Conservation (phyloP, 2,329 filamentous ascomycete genomes). For the Colletotrichum somersetense region DNA sequence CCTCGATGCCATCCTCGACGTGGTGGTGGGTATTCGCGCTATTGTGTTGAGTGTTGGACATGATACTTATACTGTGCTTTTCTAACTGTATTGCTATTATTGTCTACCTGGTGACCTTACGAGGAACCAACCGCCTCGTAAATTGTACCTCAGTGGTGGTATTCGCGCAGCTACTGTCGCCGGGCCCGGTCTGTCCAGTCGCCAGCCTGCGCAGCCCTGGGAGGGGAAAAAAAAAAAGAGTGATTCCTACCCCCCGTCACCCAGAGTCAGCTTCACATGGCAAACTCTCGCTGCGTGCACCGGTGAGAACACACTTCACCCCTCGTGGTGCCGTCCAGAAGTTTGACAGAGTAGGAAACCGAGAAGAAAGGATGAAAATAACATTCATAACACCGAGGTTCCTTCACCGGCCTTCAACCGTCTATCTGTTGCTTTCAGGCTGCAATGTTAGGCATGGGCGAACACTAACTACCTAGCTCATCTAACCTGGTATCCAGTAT, state of each 20-base stretch:
- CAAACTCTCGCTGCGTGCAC: conserved; percentile 25
- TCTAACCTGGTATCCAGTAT: not conserved
- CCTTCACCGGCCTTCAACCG: not conserved
- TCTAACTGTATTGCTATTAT: too few relatives aligned
- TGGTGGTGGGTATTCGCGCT: too few relatives aligned
- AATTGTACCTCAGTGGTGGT: not conserved
- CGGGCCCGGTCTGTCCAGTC: not conserved
- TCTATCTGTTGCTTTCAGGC: not conserved
- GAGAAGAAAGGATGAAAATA: not conserved
- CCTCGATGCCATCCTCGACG: not conserved
- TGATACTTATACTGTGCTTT: too few relatives aligned
- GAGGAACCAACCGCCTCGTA: too few relatives aligned
- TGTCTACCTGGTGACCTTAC: too few relatives aligned
- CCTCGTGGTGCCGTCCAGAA: not conserved
- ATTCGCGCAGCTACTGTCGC: not conserved
- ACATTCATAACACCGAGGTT: not conserved
- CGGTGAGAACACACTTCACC: not conserved
- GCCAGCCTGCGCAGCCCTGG: not conserved
- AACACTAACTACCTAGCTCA: too few relatives aligned
- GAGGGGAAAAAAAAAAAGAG: not conserved
- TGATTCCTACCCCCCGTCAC: not conserved
- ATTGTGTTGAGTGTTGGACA: too few relatives aligned
- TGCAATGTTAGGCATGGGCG: not conserved
- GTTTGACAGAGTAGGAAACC: not conserved
- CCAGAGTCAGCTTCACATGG: conserved; percentile 32